Evolutionary conservation across 352 stramenopile species (phyloP), one percentile per base, ranked within the genome.

Genomic region (Achlya hypogyna): DNA sequence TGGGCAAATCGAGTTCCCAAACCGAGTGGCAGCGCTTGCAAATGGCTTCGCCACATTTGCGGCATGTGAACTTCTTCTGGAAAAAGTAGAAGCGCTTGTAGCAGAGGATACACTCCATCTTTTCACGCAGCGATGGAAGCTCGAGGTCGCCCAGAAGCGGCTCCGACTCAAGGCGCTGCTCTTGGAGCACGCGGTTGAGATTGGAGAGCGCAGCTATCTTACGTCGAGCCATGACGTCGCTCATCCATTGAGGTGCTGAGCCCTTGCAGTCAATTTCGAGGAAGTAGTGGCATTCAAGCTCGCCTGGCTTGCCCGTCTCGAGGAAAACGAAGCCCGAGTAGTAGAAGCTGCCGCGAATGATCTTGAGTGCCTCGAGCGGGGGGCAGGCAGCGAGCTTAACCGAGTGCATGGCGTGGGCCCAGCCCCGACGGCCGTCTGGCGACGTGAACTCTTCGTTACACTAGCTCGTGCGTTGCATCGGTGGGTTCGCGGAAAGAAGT

Each of bases 181-280:
- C 81, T 72, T 94, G 85, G 42, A 94, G 66, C 42, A 87, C 77
- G 51, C 81, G 81, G 71, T 94, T 83, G 51, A 94, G 79, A n/a
- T 67, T 25, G 2, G 60, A 67, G 14, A 67, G 51, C 28, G 60
- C 60, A 10, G 60, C 43, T 18, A 67, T n/a, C 32, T 67, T 67
- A 6, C 60, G 60, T 10, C 42, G 38, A 8, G 60, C 38, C 60
- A 67, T 67, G 23, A 67, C 22, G 32, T 67, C 60, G 3, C 29
- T 51, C 47, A 67, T 49, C 20, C 29, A 28, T 22, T 25, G 18
- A 10, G 43, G 42, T 20, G 60, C 20, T 10, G 60, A 31, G 8
- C 60, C 60, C 23, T 67, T 67, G 14, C 20, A 49, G 32, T 67
- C 60, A 8, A 67, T 29, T 10, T 67, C 43, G 32, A 67, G 60